Evolutionary conservation across 768 basidiomycete species (phyloP), one percentile per base, ranked within the genome.

Genomic region (Amyloporia xantha): DNA sequence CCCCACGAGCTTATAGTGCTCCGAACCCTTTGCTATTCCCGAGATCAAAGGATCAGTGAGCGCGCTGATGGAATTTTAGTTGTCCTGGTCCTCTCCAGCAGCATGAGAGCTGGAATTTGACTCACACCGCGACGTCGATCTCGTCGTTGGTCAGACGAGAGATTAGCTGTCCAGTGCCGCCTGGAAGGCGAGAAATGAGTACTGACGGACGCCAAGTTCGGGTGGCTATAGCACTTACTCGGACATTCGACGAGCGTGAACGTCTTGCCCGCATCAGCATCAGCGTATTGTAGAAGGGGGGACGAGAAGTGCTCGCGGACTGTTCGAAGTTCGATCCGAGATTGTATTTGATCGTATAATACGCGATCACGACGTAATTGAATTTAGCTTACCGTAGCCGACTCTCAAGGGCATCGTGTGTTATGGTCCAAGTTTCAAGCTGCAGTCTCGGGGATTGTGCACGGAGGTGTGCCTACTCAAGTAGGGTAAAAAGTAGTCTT

Each of bases 261-360:
- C 0, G 88, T 86, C 63, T 77, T 69, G 4, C 77, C 79, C 19
- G 74, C 69, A 58, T 95, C 89, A 7, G 65, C 70, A 20, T 78
- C 79, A 1, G 83, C 81, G 59, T 84, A 90, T 62, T 95, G 93
- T 2, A 98, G 78, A 13, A 99, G 73, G 0, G 95, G 95, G 1
- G 89, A 87, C 13, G 87, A 89, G 68, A 97, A 97, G 65, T 96
- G 93, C 61, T 91, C 89, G 26, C 86, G 74, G 42, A 91, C 86
- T 86, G 37, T 26, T 7, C 2, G 5, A 33, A 5, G 25, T 45
- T n/a, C 44, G 7, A n/a, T 4, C 4, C 5, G 5, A 5, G 20
- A 41, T 19, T 35, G 41, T 9, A 27, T 11, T 15, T 23, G 21
- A 20, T 41, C 27, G 13, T 4, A 20, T 15, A n/a, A 39, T 47